These are phyloP conservation scores for Penium margaritaceum DNA, from an alignment of 139 green algal genomes.

Conservation along the genomic window DNA sequence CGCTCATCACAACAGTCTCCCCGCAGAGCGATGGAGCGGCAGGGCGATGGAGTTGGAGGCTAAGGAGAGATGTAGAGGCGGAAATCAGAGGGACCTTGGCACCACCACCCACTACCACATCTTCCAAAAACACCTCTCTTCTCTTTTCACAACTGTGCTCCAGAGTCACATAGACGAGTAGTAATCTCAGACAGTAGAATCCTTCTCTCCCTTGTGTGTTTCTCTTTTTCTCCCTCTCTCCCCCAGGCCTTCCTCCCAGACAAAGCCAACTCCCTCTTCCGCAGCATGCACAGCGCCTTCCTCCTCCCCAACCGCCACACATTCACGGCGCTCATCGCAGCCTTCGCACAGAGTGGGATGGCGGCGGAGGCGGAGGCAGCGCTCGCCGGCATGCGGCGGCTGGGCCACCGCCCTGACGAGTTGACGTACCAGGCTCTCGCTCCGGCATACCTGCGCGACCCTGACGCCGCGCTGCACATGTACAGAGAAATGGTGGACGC, in stretches of 20 bases:
- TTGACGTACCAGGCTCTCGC: background rate
- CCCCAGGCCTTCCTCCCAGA: slow-evolving; percentile 14
- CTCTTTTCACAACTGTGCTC: background rate
- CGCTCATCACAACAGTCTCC: too few relatives aligned
- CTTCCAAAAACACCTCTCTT: background rate
- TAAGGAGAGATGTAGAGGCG: background rate
- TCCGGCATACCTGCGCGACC: too few relatives aligned
- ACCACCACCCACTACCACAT: background rate
- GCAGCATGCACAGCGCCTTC: slow-evolving; percentile 6
- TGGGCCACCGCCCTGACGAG: background rate
- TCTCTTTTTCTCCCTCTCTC: background rate
- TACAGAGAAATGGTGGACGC: too few relatives aligned
- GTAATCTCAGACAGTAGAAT: background rate
- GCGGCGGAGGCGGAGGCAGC: slow-evolving; percentile 8
- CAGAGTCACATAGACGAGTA: background rate
- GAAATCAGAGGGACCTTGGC: background rate
- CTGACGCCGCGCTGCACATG: too few relatives aligned
- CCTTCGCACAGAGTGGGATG: slow-evolving; percentile 7
- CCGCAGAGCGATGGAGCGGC: background rate
- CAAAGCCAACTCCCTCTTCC: slow-evolving; percentile 12
- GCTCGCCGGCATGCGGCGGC: slow-evolving; percentile 2
- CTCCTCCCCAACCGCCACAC: slow-evolving; percentile 6
- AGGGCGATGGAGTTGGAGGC: background rate
- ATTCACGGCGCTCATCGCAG: slow-evolving; percentile 28
- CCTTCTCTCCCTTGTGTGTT: background rate